Base-by-base conservation (phyloP, 306 rosid species). In the Vachellia collinsii region DNA sequence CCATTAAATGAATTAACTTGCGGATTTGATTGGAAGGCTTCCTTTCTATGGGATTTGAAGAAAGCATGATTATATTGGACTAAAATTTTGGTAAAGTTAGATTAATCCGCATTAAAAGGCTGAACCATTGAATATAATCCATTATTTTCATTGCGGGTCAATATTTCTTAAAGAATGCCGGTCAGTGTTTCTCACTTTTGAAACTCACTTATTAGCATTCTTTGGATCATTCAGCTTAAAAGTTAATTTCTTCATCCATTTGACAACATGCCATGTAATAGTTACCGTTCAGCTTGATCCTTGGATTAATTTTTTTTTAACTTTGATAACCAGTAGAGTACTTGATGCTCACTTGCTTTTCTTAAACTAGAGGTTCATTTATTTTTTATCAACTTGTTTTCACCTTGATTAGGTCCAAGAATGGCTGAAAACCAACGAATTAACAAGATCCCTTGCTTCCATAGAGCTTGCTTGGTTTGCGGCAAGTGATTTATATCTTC, bases 401-500 rank as follows among this genome's bases (percentile, higher is more conserved):
- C 47, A 13, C 72, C 43, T 46, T 47, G 34, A 11, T n/a, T 14
- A 88, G 91, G 82, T 83, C 38, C 82, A 83, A 80, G 71, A 77
- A 47, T 36, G 76, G 75, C 88, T 88, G 6, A 88, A 88, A 75
- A 77, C 75, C 80, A 83, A 63, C 38, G 74, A 75, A 75, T 63
- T 74, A 29, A 75, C 83, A 1, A 81, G 80, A 75, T 23, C 87
- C 10, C 50, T 82, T 56, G 87, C 85, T 16, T 77, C 78, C 16
- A 74, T 88, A 77, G 87, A 82, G 37, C 70, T 87, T 38, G 87
- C 87, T 12, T 82, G 88, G 88, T 78, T 88, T 83, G 82, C 11
- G 53, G 88, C 85, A 88, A 42, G 87, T 79, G 25, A 42, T 64
- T 53, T 53, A 6, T 19, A 14, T 14, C 54, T 48, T n/a, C n/a